Percentiles rank a stretch among this genome's conserved stretches.
phyloP scores from a whole-genome alignment of 2,329 filamentous ascomycete species.

The Drechslerella stenobrocha region DNA sequence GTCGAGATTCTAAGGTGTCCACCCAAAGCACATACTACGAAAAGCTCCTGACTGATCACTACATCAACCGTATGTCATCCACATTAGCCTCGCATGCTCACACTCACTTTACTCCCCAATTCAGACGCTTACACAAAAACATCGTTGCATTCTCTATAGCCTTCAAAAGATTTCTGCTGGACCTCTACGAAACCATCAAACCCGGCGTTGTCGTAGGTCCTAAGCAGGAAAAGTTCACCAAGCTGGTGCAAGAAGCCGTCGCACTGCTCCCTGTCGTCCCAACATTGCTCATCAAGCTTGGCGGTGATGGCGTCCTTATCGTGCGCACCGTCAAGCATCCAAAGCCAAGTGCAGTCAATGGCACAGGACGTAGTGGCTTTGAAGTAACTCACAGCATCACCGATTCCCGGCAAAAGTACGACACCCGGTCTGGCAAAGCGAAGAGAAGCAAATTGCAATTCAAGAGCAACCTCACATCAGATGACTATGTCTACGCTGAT shows the following conservation, averaged over 20 bases:
- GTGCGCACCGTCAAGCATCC: conserved; percentile 18
- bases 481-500: not conserved
- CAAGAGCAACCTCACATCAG: not conserved
- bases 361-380: too few species aligned
- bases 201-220: not conserved
- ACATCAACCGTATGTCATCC: too few species aligned
- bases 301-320: conserved; percentile 19
- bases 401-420: too few species aligned
- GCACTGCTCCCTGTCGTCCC: conserved; percentile 16
- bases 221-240: not conserved
- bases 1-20: not conserved
- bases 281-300: conserved; percentile 28
- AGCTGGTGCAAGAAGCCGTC: not conserved
- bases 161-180: too few species aligned
- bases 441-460: not conserved
- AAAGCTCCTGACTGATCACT: too few species aligned
- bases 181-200: not conserved
- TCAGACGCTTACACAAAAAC: too few species aligned
- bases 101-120: too few species aligned
- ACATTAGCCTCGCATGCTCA: too few species aligned
- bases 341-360: not conserved
- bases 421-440: too few species aligned
- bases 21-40: not conserved
- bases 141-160: too few species aligned
- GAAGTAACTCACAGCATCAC: too few species aligned